phyloP scores from a whole-genome alignment of 768 basidiomycete genomes.

The Pleurotus citrinopileatus region DNA sequence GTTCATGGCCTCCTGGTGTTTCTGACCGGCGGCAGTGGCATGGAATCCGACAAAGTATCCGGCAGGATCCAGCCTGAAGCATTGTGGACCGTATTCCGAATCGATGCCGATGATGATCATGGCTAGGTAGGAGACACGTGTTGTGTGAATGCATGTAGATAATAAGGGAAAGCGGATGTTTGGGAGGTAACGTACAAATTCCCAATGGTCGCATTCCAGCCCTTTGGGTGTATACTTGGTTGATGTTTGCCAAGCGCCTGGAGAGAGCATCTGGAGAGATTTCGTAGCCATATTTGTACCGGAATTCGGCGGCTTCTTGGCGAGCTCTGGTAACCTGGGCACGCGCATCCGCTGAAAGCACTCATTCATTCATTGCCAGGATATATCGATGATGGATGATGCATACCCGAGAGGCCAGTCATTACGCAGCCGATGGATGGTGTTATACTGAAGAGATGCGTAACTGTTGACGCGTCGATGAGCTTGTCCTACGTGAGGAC shows the following conservation, averaged over 20 bases:
- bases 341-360: constrained; percentile 96
- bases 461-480: constrained; percentile 89
- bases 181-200: constrained; percentile 60
- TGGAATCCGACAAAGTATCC: constrained; percentile 99
- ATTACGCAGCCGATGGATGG: constrained; percentile 97
- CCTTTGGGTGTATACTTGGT: constrained; percentile 97
- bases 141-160: background rate
- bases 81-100: constrained; percentile 89
- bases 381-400: background rate
- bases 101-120: constrained; percentile 97
- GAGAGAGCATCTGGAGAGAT: constrained; percentile 97
- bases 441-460: constrained; percentile 94
- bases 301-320: constrained; percentile 85
- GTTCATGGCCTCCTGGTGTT: constrained; percentile 99
- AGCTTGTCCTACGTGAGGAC: constrained; percentile 97
- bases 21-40: constrained; percentile 93
- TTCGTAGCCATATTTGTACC: constrained; percentile 97
- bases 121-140: constrained; percentile 41
- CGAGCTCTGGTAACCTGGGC: constrained; percentile 87
- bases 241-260: constrained; percentile 93
- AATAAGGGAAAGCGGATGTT: background rate
- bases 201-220: constrained; percentile 97
- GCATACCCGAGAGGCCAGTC: constrained; percentile 92
- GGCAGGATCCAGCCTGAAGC: constrained; percentile 97
- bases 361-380: too few species aligned